Evolutionary conservation across 345 rosid genomes (phyloP), one percentile per base, ranked within the genome.

Genomic region (Gossypium raimondii): DNA sequence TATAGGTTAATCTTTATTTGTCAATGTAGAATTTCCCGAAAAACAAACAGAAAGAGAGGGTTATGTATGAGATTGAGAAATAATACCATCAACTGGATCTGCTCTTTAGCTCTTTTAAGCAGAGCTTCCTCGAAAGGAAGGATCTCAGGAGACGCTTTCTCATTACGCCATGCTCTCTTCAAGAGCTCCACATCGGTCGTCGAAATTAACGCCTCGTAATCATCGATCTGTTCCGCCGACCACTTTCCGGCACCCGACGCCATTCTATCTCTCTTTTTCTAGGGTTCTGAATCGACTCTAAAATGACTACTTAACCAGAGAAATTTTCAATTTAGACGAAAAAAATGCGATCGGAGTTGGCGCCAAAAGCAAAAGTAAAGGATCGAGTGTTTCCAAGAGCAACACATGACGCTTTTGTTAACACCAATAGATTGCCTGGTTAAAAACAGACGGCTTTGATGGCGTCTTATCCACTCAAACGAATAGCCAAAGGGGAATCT

Each of bases 101-200:
- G 64, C 38, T 80, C 90, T 59, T 83, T 76, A 57, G 84, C 83
- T 80, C 97, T 81, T 68, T 85, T 75, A 60, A 92, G 81, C 74
- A 90, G 84, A 71, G 80, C 80, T 4, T 79, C 75, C 69, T 88
- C 87, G 76, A 79, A 89, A 27, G 70, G 90, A 72, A 93, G 97
- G 81, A 91, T 85, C 88, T 93, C 94, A 16, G 94, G 98, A 43
- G 97, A 94, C 20, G 94, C 90, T 75, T 93, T 93, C 92, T 93
- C 98, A 82, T 93, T 91, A n/a, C 93, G 90, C 97, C 94, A 91
- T 0, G 92, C 91, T 62, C 84, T 76, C 80, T 81, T 89, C 83
- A 91, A 78, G 2, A 86, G 88, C 83, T 86, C 97, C 3, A 86
- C 92, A 45, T 88, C 98, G 14, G 90, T 85, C 55, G 90, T 87